These are phyloP conservation scores for Erodium trifolium DNA, from an alignment of 441 rosid genomes.

Conservation along the genomic window DNA sequence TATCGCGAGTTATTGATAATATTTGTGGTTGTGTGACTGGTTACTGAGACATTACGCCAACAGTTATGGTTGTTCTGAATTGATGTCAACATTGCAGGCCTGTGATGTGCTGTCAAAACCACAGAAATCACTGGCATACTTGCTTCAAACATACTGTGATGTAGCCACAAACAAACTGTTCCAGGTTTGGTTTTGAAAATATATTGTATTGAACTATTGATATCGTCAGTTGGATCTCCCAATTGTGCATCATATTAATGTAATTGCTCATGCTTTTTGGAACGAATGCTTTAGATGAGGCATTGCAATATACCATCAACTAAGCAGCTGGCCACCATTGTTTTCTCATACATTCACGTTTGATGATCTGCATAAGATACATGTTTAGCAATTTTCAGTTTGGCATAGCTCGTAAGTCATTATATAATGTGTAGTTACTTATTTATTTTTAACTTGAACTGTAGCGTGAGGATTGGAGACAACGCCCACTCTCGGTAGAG, in stretches of 20 bases:
- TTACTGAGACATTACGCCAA: not conserved
- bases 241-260: slow-evolving; percentile 1
- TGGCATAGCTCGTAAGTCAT: not conserved
- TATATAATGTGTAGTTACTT: slow-evolving; percentile 11
- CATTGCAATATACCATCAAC: not conserved
- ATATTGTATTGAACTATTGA: not conserved
- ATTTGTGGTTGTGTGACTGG: not conserved
- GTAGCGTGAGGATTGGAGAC: slow-evolving; percentile 99
- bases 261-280: not conserved
- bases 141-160: slow-evolving; percentile 75
- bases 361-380: not conserved
- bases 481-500: slow-evolving; percentile 65
- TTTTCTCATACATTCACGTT: not conserved
- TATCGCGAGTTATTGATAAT: not conserved
- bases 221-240: not conserved
- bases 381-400: not conserved
- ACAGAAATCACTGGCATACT: slow-evolving; percentile 73
- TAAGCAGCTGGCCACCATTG: not conserved
- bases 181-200: slow-evolving; percentile 45
- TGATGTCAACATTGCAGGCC: slow-evolving; percentile 44
- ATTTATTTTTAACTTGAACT: slow-evolving; percentile 18
- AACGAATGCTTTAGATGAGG: not conserved
- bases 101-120: slow-evolving; percentile 85
- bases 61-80: slow-evolving; percentile 8
- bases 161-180: slow-evolving; percentile 72